Evolutionary conservation across 441 rosid species (phyloP).

Genomic region (Bocquillonia castaneifolia): DNA sequence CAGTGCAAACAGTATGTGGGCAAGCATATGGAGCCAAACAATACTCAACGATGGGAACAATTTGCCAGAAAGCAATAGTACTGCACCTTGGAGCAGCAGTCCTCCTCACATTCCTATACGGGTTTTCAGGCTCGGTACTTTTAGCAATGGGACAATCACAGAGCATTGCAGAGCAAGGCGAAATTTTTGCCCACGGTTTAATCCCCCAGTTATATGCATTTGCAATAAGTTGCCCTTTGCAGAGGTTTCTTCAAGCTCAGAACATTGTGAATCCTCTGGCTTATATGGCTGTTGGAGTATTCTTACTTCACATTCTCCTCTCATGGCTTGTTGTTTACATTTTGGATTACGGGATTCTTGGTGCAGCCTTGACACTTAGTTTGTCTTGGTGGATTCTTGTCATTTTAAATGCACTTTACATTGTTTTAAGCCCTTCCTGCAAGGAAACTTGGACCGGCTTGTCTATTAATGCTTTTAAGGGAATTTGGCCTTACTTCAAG

Average conservation of each 20-base stretch:
- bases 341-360: conserved; percentile 57
- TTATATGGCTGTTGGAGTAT: conserved; percentile 66
- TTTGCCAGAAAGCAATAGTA: conserved; percentile 77
- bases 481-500: conserved; percentile 90
- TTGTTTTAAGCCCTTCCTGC: conserved; percentile 64
- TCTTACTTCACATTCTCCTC: conserved; percentile 58
- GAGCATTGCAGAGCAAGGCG: conserved; percentile 58
- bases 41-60: conserved; percentile 72
- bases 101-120: conserved; percentile 64
- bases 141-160: conserved; percentile 54
- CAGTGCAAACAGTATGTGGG: conserved; percentile 93
- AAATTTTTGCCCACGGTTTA: conserved; percentile 68
- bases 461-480: conserved; percentile 52
- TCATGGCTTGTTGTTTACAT: conserved; percentile 59
- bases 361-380: conserved; percentile 73
- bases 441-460: conserved; percentile 83
- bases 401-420: conserved; percentile 45
- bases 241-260: conserved; percentile 92
- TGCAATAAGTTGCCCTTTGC: conserved; percentile 77
- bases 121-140: conserved; percentile 63
- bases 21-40: conserved; percentile 88
- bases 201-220: conserved; percentile 85
- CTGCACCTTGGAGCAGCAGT: conserved; percentile 71
- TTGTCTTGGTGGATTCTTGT: conserved; percentile 87
- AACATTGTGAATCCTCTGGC: conserved; percentile 92